phyloP scores from a whole-genome alignment of 176 grass and related monocot genomes.

The Calamus simplicifolius region DNA sequence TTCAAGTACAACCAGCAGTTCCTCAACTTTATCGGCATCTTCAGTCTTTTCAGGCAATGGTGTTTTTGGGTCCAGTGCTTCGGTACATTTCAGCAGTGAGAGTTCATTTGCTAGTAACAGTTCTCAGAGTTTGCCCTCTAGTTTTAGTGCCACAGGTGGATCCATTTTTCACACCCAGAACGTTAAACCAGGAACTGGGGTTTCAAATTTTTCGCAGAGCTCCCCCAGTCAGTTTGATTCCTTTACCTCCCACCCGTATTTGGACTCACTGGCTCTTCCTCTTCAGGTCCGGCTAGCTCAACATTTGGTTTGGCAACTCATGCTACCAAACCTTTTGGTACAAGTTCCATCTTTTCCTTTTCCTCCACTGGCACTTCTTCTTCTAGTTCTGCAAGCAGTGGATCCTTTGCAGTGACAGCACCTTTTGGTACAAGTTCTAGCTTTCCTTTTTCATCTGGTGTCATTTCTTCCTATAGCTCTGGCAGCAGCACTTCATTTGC shows the following conservation, averaged over 20 bases:
- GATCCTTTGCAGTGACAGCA: background rate
- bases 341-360: constrained; percentile 2
- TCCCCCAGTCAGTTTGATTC: constrained; percentile 5
- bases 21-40: background rate
- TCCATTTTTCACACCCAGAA: background rate
- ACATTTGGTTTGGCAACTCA: background rate
- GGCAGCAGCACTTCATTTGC: no score
- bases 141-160: background rate
- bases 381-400: constrained; percentile 6
- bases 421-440: constrained; percentile 12
- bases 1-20: background rate
- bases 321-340: background rate
- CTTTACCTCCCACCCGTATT: background rate
- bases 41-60: background rate
- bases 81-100: background rate
- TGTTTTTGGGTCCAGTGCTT: constrained; percentile 4
- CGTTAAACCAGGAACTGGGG: background rate
- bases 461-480: background rate
- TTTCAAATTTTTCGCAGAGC: background rate
- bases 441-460: background rate
- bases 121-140: background rate
- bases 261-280: background rate
- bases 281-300: background rate
- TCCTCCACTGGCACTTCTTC: background rate
- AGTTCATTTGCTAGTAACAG: background rate